A percentile compares a stretch with the other conserved stretches of the same genome.
Conservation (phyloP, 208 protist genomes). For the Wallacemonas sp. region DNA sequence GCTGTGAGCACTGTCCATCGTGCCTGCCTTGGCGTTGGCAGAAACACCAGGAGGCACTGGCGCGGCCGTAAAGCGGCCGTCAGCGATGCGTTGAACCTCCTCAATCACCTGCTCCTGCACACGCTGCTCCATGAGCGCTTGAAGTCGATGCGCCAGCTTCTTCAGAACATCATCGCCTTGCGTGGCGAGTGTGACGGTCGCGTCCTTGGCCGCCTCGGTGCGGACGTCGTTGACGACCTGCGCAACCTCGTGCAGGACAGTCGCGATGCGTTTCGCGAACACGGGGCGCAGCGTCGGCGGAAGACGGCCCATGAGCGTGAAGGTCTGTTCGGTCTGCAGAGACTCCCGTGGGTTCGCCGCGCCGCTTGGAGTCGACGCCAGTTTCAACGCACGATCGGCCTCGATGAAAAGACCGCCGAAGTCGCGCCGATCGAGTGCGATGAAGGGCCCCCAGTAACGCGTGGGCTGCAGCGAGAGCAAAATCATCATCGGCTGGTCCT, state of each 20-base stretch:
- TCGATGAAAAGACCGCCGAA: slow-evolving; percentile 62
- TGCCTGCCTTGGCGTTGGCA: slow-evolving; percentile 11
- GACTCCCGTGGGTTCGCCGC: slow-evolving; percentile 24
- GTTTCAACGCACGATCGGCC: slow-evolving; percentile 30
- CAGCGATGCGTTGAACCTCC: slow-evolving; percentile 70
- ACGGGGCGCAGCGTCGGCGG: slow-evolving; percentile 21
- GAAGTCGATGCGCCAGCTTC: slow-evolving; percentile 32
- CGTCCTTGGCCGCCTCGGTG: slow-evolving; percentile 47
- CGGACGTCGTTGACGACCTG: slow-evolving; percentile 30
- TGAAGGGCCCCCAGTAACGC: slow-evolving; percentile 79
- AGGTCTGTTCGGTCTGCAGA: slow-evolving; percentile 39
- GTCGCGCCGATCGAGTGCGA: slow-evolving; percentile 71
- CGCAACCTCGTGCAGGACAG: slow-evolving; percentile 22
- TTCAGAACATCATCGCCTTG: slow-evolving; percentile 55
- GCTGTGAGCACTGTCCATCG: no score
- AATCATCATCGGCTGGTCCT: slow-evolving; percentile 91
- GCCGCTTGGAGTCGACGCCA: slow-evolving; percentile 7
- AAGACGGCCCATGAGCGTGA: slow-evolving; percentile 55
- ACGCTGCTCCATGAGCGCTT: slow-evolving; percentile 46
- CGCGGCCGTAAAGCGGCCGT: slow-evolving; percentile 32
- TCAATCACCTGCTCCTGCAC: slow-evolving; percentile 80
- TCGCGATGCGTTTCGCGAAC: slow-evolving; percentile 24
- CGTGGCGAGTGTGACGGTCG: slow-evolving; percentile 67
- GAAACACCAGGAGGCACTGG: no score
- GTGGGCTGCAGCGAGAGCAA: slow-evolving; percentile 74